A percentile compares a stretch with the other conserved stretches of the same genome.
Evolutionary conservation across 2,329 filamentous ascomycete genomes (phyloP).

Genomic region (Trichoderma semiorbis): DNA sequence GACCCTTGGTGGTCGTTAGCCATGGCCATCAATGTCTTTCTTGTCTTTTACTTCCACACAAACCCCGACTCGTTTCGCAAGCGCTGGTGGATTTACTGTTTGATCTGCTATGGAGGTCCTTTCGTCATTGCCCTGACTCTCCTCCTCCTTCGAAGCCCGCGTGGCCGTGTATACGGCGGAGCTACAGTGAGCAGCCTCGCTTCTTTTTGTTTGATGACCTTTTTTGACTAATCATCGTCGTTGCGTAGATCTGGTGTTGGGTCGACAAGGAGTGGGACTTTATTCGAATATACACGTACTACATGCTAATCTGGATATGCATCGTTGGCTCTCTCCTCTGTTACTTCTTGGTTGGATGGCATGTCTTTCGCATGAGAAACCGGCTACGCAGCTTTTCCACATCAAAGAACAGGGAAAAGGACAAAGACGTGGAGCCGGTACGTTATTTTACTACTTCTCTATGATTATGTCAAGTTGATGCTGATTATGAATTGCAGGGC

Average conservation of each 20-base stretch:
- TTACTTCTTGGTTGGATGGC: constrained; percentile 56
- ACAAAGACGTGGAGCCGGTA: constrained; percentile 33
- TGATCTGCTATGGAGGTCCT: constrained; percentile 69
- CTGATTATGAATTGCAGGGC: constrained; percentile 20
- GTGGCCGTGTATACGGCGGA: constrained; percentile 50
- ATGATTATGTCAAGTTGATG: not conserved
- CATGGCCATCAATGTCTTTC: constrained; percentile 79
- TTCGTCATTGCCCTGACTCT: constrained; percentile 64
- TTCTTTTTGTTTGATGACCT: not conserved
- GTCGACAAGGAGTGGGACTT: constrained; percentile 52
- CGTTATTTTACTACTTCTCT: not conserved
- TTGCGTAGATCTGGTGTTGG: constrained; percentile 58
- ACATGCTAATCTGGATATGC: constrained; percentile 59
- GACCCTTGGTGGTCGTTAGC: constrained; percentile 75
- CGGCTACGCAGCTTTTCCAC: constrained; percentile 50
- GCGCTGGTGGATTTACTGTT: constrained; percentile 67
- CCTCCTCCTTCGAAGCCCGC: constrained; percentile 50
- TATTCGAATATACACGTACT: constrained; percentile 59
- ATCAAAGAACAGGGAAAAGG: constrained; percentile 30
- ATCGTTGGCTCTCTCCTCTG: constrained; percentile 53
- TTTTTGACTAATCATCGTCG: not conserved
- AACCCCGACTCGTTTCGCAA: constrained; percentile 66
- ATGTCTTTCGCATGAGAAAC: constrained; percentile 58
- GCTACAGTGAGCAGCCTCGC: constrained; percentile 44
- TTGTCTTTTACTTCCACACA: constrained; percentile 61